These are phyloP conservation scores for Schoenoplectus tabernaemontani DNA, from an alignment of 202 grass and related monocot species.

Conservation along the genomic window DNA sequence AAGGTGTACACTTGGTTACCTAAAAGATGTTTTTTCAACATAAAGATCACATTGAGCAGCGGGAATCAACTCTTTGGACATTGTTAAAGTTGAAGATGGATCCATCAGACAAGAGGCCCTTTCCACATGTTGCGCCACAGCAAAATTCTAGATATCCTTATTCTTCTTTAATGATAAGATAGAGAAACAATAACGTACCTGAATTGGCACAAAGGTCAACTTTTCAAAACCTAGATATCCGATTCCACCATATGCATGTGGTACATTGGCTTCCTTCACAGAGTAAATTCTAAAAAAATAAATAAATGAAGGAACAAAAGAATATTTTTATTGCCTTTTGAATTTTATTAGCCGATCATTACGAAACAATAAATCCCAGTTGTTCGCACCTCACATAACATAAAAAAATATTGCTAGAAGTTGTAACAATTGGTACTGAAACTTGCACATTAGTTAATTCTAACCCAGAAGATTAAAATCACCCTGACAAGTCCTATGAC, in stretches of 20 bases:
- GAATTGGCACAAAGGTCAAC: constrained; percentile 90
- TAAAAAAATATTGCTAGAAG: neutral
- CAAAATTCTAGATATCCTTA: neutral
- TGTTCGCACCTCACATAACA: neutral
- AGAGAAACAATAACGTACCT: constrained; percentile 43
- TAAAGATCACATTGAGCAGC: too few species aligned
- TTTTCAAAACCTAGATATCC: constrained; percentile 88
- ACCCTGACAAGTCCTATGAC: neutral
- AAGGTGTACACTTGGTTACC: too few species aligned
- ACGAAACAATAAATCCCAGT: neutral
- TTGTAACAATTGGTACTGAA: neutral
- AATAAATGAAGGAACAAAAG: constrained; percentile 6
- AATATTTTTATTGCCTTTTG: neutral
- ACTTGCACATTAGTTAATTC: neutral
- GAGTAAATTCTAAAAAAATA: constrained; percentile 72
- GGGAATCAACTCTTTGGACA: neutral
- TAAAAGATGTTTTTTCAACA: too few species aligned
- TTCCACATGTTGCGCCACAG: neutral
- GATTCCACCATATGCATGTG: constrained; percentile 79
- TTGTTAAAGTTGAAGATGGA: neutral
- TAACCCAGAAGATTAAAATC: neutral
- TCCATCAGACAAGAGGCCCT: neutral
- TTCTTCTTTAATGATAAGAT: constrained; percentile 12
- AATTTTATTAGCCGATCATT: neutral
- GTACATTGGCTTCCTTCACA: constrained; percentile 61